Evolutionary conservation across 2,329 filamentous ascomycete species (phyloP).

Genomic region (Cercospora berteroae): DNA sequence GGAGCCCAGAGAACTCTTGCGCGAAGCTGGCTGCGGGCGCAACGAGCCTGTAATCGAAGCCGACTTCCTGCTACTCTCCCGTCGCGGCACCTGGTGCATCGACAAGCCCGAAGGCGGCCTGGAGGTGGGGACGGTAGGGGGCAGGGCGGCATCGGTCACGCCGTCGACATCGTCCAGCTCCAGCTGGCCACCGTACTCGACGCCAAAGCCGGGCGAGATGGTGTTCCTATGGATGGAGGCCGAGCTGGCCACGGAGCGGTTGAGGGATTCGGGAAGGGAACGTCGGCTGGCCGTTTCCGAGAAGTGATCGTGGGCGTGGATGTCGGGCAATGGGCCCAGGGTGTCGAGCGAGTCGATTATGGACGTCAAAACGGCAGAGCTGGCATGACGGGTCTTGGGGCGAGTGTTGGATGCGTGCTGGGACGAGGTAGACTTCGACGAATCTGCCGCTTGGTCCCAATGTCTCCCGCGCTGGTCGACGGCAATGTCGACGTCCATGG

Average conservation of each 20-base stretch:
- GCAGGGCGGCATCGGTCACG: slow-evolving; percentile 28
- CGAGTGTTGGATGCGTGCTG: slow-evolving; percentile 26
- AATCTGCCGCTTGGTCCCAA: neutral
- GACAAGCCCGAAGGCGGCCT: slow-evolving; percentile 78
- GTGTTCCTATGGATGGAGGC: slow-evolving; percentile 23
- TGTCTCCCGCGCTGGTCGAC: neutral
- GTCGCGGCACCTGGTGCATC: slow-evolving; percentile 52
- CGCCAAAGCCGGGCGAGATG: slow-evolving; percentile 54
- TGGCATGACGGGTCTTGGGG: slow-evolving; percentile 47
- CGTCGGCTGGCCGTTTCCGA: slow-evolving; percentile 25
- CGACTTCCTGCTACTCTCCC: slow-evolving; percentile 4
- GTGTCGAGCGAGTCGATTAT: slow-evolving; percentile 59
- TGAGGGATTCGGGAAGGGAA: slow-evolving; percentile 26
- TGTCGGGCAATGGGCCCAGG: slow-evolving; percentile 28
- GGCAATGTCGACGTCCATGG: slow-evolving; percentile 15
- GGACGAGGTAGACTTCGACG: slow-evolving; percentile 1
- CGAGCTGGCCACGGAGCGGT: slow-evolving; percentile 26
- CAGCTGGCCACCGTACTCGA: slow-evolving; percentile 64
- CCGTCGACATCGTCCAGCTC: slow-evolving; percentile 28
- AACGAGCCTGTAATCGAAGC: slow-evolving; percentile 15
- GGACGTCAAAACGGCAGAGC: slow-evolving; percentile 67
- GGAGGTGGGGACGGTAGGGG: slow-evolving; percentile 59
- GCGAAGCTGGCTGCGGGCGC: slow-evolving; percentile 18
- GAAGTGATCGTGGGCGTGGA: slow-evolving; percentile 22
- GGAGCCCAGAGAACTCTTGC: slow-evolving; percentile 23